phyloP scores from a whole-genome alignment of 495 filamentous ascomycete genomes.

The Penicillium pancosmium region DNA sequence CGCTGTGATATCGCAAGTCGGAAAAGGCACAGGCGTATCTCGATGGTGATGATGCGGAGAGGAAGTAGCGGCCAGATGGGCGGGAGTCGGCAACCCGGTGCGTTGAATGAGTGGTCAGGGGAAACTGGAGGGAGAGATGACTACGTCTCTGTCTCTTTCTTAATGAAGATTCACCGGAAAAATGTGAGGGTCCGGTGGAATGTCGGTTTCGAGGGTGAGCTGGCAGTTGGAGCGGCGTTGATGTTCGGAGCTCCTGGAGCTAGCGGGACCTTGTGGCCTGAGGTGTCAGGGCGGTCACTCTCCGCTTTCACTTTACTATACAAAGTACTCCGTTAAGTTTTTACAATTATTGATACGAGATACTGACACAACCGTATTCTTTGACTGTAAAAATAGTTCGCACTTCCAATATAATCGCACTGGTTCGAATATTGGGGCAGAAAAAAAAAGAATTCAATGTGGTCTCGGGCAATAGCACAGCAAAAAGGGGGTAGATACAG shows the following conservation, averaged over 20 bases:
- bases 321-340: background rate
- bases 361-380: background rate
- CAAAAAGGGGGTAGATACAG: constrained; percentile 28
- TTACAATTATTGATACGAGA: background rate
- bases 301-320: background rate
- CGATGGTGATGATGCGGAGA: constrained; percentile 2
- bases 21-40: background rate
- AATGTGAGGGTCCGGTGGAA: background rate
- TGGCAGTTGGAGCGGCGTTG: constrained; percentile 19
- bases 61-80: background rate
- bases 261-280: constrained; percentile 26
- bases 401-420: background rate
- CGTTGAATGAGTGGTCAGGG: background rate
- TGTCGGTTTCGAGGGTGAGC: constrained; percentile 6
- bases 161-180: background rate
- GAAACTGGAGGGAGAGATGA: background rate
- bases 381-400: background rate
- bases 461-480: constrained; percentile 16
- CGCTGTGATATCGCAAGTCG: background rate
- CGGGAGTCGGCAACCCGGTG: background rate
- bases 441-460: background rate
- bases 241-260: constrained; percentile 39
- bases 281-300: constrained; percentile 29
- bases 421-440: background rate
- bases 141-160: background rate